Conservation (phyloP, 2,329 filamentous ascomycete species). For the Curvularia verruculosa region DNA sequence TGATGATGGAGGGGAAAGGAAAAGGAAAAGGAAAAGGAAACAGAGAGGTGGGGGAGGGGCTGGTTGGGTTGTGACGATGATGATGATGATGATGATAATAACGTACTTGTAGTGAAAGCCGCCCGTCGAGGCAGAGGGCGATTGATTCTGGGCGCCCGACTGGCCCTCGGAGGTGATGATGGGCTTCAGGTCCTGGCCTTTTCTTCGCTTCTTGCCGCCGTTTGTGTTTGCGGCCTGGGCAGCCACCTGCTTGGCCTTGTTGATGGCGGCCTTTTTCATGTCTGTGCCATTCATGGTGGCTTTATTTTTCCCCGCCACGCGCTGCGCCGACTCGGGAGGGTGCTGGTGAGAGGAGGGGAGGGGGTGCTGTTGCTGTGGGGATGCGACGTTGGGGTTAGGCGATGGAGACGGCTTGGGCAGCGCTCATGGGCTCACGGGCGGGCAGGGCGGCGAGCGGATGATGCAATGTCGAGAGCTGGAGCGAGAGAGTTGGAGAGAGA, state of each 20-base stretch:
- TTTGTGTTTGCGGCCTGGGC: slow-evolving; percentile 61
- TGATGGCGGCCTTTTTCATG: slow-evolving; percentile 68
- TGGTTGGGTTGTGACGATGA: slow-evolving; percentile 1
- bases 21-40: no score
- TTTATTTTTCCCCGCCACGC: slow-evolving; percentile 42
- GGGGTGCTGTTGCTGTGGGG: slow-evolving; percentile 16
- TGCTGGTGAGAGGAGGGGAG: slow-evolving; percentile 9
- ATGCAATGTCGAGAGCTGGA: no score
- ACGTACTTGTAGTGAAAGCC: slow-evolving; percentile 52
- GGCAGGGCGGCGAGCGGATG: no score
- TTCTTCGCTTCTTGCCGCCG: slow-evolving; percentile 74
- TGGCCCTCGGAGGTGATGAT: slow-evolving; percentile 73
- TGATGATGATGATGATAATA: not conserved
- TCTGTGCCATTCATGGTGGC: slow-evolving; percentile 67
- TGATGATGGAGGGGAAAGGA: slow-evolving; percentile 1
- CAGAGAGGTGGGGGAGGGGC: not conserved
- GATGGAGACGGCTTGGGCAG: slow-evolving; percentile 35
- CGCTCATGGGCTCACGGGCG: slow-evolving; percentile 33
- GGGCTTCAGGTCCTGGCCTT: slow-evolving; percentile 72
- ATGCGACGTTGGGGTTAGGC: slow-evolving; percentile 32
- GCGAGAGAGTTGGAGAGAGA: not conserved
- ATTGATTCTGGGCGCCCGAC: slow-evolving; percentile 52
- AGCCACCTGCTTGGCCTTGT: slow-evolving; percentile 68
- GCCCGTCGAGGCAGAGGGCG: slow-evolving; percentile 45
- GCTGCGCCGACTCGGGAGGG: slow-evolving; percentile 22